Evolutionary conservation across 176 grass and related monocot genomes (phyloP), one percentile per base, ranked within the genome.

Genomic region (Eragrostis nindensis): DNA sequence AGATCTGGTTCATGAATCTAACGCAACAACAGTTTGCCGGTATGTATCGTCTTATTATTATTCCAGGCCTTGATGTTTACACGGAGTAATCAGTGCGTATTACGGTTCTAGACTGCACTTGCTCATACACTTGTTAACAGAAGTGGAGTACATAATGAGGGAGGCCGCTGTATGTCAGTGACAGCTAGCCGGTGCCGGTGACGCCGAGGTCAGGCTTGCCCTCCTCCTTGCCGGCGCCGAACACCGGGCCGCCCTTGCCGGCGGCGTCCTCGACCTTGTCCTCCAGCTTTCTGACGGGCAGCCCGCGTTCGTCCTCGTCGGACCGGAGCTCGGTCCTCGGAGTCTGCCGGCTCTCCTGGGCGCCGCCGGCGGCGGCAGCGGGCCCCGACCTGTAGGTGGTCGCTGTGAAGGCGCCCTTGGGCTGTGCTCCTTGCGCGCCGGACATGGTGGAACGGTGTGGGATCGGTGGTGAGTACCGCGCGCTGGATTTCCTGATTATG

Each of bases 381-480:
- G 59, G 0, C n/a, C 71, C 48, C 26, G 89, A 90, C 17, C 57
- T 61, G 85, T 94, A 88, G 39, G 87, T 94, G 55, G 94, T 92
- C 54, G 91, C 85, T n/a, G 87, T 94, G 68, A 86, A 81, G n/a
- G 85, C 75, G 21, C 88, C 88, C 85, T 90, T 90, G 0, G 93
- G 93, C 70, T 89, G 87, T 50, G 90, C 93, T 61, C 93, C 93
- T 75, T 91, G 93, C 21, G 91, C 89, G 57, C 89, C 91, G 60
- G 91, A 92, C 91, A 97, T 92, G 81, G 16, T 41, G 18, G 17
- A 62, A 2, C 4, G 24, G 24, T 22, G 38, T 36, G 41, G 7
- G n/a, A n/a, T n/a, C 4, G 47, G 0, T 8, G 32, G 32, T 36
- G 32, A 4, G 32, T 36, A 4, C 32, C 54, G 54, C 21, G 54